Base-by-base conservation (phyloP, 2,329 filamentous ascomycete species). In the Blumeria graminis region DNA sequence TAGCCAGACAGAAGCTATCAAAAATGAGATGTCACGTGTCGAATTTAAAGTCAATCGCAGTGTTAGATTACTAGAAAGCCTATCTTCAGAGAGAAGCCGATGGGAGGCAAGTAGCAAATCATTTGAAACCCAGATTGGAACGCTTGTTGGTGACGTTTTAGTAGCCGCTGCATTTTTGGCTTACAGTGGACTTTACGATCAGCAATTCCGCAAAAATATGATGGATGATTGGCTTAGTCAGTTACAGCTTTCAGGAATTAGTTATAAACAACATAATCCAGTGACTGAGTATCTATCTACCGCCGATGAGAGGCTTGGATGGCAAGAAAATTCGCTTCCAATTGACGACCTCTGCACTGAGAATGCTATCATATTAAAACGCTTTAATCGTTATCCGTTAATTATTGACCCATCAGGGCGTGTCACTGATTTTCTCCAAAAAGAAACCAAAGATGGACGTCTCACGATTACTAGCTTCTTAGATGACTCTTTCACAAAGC, bases 51-150 rank as follows among this genome's bases (percentile, higher is more conserved):
- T 98, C 57, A 87, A 96, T 68, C 83, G 92, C 67, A 96, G 90
- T 72, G 86, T 95, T 60, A 83, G 88, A 65, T 76, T 98, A 52
- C 81, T 98, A 18, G 90, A 95, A 70, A 95, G 89, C 70, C 74
- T 98, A 62, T 93, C 92, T 8, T 95, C 90, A 4, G 92, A 98
- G 71, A 80, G 90, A 69, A 79, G 77, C 41, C 82, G 92, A 65
- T 98, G 92, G 92, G 92, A 98, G 66, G 86, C 90, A 65, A 89
- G 89, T 63, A 98, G 92, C 76, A 94, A 84, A 71, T 95, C 90
- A 0, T 98, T 98, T 68, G 90, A 96, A 69, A 94, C 89, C 1
- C 92, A 98, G 68, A 96, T 98, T 67, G 85, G 86, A 68, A 98
- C 92, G 1, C 80, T 98, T 55, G 86, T 98, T 39, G 92, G 92